phyloP scores from a whole-genome alignment of 1,139 yeast species.

The Meyerozyma carpophila region DNA sequence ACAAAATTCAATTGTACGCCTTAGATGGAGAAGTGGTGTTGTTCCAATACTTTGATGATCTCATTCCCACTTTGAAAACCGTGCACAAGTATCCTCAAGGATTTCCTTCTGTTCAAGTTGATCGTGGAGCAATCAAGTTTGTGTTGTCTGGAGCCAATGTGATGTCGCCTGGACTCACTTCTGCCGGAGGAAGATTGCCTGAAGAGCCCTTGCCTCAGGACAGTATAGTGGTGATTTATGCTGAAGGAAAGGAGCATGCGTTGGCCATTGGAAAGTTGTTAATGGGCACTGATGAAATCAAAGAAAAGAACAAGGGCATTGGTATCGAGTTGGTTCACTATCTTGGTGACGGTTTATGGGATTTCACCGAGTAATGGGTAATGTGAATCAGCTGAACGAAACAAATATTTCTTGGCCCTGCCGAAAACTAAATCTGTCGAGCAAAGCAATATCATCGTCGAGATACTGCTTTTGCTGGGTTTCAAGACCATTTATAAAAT shows the following conservation, averaged over 20 bases:
- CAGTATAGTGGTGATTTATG: conserved; percentile 73
- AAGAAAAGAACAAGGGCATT: conserved; percentile 76
- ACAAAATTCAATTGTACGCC: conserved; percentile 73
- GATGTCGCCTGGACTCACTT: conserved; percentile 96
- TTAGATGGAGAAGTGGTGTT: conserved; percentile 70
- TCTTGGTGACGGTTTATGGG: conserved; percentile 89
- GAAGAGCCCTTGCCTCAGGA: conserved; percentile 61
- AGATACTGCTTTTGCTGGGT: conserved; percentile 9
- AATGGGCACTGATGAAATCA: conserved; percentile 90
- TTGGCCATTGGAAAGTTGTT: conserved; percentile 81
- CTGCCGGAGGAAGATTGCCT: conserved; percentile 83
- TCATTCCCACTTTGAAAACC: conserved; percentile 69
- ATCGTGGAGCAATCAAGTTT: conserved; percentile 94
- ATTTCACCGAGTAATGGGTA: conserved; percentile 28
- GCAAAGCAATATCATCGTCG: conserved; percentile 29
- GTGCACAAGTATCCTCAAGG: conserved; percentile 80
- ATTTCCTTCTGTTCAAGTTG: conserved; percentile 87
- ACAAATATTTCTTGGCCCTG: conserved; percentile 21
- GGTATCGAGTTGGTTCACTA: conserved; percentile 85
- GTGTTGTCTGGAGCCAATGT: conserved; percentile 92
- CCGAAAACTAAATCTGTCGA: conserved; percentile 29
- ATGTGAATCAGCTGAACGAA: not conserved
- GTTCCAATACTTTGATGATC: conserved; percentile 80
- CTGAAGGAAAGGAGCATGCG: conserved; percentile 91
- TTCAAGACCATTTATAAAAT: conserved; percentile 14